These are phyloP conservation scores for Diophrys sp. DNA, from an alignment of 73 alveolate genomes.

Conservation along the genomic window DNA sequence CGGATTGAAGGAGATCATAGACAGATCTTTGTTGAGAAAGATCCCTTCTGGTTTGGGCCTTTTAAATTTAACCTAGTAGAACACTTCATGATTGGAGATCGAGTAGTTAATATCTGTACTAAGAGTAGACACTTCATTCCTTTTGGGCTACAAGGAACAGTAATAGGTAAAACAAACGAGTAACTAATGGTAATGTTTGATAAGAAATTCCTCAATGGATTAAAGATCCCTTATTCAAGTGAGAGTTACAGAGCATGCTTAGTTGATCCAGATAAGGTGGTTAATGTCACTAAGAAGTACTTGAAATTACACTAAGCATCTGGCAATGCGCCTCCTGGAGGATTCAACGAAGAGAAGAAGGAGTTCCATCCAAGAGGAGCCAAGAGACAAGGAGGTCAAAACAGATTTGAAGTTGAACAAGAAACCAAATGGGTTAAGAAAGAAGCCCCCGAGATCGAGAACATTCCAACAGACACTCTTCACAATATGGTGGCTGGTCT, in stretches of 20 bases:
- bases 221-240: neutral
- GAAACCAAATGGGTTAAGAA: too few relatives aligned
- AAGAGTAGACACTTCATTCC: neutral
- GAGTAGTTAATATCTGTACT: neutral
- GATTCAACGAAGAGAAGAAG: too few relatives aligned
- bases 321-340: too few relatives aligned
- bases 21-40: neutral
- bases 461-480: too few relatives aligned
- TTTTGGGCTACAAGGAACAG: neutral
- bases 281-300: neutral
- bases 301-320: too few relatives aligned
- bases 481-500: too few relatives aligned
- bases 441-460: too few relatives aligned
- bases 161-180: neutral
- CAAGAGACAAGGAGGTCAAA: too few relatives aligned
- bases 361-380: too few relatives aligned
- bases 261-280: neutral
- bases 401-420: too few relatives aligned
- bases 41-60: slow-evolving; percentile 1
- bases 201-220: neutral
- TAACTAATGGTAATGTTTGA: neutral
- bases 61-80: neutral
- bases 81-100: neutral
- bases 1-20: neutral
- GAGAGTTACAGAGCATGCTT: neutral